Conservation (phyloP, 306 rosid genomes). For the Rosa persica region DNA sequence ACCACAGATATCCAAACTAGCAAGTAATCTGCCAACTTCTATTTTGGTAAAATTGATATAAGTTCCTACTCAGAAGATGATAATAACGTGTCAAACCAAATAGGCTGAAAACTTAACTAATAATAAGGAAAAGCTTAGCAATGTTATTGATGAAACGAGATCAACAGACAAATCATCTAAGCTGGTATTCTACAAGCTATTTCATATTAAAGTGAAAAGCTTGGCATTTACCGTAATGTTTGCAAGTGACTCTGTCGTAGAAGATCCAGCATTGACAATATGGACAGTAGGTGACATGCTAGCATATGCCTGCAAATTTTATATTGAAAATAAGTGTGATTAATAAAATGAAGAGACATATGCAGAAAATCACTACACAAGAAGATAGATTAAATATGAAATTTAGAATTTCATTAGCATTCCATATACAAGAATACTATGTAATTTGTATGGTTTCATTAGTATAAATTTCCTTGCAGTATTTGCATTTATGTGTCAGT, state of each 20-base stretch:
- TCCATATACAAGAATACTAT: not conserved
- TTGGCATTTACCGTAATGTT: slow-evolving; percentile 62
- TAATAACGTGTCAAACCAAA: not conserved
- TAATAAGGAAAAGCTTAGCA: not conserved
- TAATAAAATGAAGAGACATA: not conserved
- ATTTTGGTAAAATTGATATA: not conserved
- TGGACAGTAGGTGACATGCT: slow-evolving; percentile 82
- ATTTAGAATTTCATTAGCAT: not conserved
- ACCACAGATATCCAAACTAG: not conserved
- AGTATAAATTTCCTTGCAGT: no score
- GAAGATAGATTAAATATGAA: not conserved
- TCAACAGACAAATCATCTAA: not conserved
- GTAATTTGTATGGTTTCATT: not conserved
- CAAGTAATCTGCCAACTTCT: not conserved
- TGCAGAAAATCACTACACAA: not conserved
- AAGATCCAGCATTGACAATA: slow-evolving; percentile 67
- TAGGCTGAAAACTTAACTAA: not conserved
- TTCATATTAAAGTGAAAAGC: not conserved
- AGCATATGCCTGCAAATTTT: slow-evolving; percentile 67
- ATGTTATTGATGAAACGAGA: not conserved
- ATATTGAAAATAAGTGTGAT: slow-evolving; percentile 13
- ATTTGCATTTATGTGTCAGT: not conserved
- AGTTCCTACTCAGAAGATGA: not conserved
- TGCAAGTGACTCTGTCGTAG: slow-evolving; percentile 68
- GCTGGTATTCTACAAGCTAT: not conserved